Percentiles rank a stretch among this genome's conserved stretches.
Conservation (phyloP, 768 basidiomycete species). For the Lactarius hatsudake region DNA sequence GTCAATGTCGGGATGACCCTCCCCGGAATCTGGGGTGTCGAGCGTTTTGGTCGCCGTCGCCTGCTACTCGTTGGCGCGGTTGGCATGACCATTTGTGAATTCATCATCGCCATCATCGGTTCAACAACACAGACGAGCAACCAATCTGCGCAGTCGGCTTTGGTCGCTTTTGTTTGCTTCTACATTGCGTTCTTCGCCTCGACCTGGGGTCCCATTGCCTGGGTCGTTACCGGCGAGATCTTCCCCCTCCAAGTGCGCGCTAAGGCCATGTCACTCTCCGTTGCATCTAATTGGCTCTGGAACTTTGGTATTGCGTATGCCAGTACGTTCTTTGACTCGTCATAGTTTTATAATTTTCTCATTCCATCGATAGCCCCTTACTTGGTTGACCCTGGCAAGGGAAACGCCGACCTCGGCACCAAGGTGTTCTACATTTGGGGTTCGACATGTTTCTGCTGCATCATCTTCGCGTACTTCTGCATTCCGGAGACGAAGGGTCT, state of each 20-base stretch:
- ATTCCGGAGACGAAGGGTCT: slow-evolving; percentile 83
- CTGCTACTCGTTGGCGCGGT: slow-evolving; percentile 65
- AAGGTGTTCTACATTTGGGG: slow-evolving; percentile 92
- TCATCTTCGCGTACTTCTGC: slow-evolving; percentile 78
- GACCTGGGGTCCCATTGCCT: slow-evolving; percentile 73
- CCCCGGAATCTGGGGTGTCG: slow-evolving; percentile 60
- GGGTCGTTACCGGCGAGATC: slow-evolving; percentile 55
- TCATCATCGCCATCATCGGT: slow-evolving; percentile 69
- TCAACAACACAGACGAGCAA: slow-evolving; percentile 44
- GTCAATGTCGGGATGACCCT: slow-evolving; percentile 46
- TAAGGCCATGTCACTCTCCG: slow-evolving; percentile 42
- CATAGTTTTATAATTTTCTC: neutral
- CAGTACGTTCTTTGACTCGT: slow-evolving; percentile 4
- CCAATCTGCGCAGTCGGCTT: slow-evolving; percentile 47
- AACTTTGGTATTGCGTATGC: slow-evolving; percentile 41
- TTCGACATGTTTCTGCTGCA: slow-evolving; percentile 60
- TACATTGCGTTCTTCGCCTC: slow-evolving; percentile 61
- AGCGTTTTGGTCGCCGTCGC: slow-evolving; percentile 76
- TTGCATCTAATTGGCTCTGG: slow-evolving; percentile 45
- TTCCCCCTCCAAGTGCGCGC: slow-evolving; percentile 38
- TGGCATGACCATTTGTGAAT: slow-evolving; percentile 79
- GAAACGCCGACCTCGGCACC: slow-evolving; percentile 55
- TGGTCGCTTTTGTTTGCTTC: slow-evolving; percentile 51
- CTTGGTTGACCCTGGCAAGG: slow-evolving; percentile 43
- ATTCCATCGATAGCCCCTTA: slow-evolving; percentile 40